Base-by-base conservation (phyloP, 2,329 filamentous ascomycete genomes). In the Fusarium piperis region DNA sequence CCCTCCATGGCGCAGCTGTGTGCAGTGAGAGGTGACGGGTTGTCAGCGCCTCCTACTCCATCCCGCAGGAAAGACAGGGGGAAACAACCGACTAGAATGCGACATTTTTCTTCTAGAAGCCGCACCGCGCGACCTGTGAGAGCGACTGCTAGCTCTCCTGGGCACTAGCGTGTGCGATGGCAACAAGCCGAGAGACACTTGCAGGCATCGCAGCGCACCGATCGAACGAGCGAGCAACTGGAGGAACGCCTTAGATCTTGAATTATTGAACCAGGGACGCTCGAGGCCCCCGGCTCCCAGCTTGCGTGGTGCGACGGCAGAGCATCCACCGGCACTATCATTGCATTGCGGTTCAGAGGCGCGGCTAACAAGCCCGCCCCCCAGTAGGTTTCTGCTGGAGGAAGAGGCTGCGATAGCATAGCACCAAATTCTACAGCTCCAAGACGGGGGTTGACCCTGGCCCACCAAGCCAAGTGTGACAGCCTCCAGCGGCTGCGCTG, bases 41-140 rank as follows among this genome's bases (percentile, higher is more conserved):
- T 62, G 35, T 61, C 56, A 44, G 20, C 61, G 59, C 62, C 68
- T 70, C 62, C 44, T 62, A 62, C 61, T 18, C 55, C 48, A 70
- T 67, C 52, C 56, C 57, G 55, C 66, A 72, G 65, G 32, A 59
- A 13, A 13, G 32, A 55, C 72, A 62, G 62, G 67, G 39, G 67
- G 38, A 33, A 16, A 41, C 18, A 52, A 20, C n/a, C 20, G 63
- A 59, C 67, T 69, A 67, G 68, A 69, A 73, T 62, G 64, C 62
- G 62, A 58, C 35, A 48, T 67, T 57, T 55, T 65, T 68, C 41
- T 74, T 74, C 72, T 74, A 66, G 72, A 74, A 74, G 57, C 56
- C 58, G 35, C 52, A 64, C 70, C 64, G 62, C 41, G 58, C 51
- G 35, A 53, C 44, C 16, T 44, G 53, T 51, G 32, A 53, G 51